A percentile compares a stretch with the other conserved stretches of the same genome.
Evolutionary conservation across 78 protist species (phyloP).

Genomic region (Bodo saltans): DNA sequence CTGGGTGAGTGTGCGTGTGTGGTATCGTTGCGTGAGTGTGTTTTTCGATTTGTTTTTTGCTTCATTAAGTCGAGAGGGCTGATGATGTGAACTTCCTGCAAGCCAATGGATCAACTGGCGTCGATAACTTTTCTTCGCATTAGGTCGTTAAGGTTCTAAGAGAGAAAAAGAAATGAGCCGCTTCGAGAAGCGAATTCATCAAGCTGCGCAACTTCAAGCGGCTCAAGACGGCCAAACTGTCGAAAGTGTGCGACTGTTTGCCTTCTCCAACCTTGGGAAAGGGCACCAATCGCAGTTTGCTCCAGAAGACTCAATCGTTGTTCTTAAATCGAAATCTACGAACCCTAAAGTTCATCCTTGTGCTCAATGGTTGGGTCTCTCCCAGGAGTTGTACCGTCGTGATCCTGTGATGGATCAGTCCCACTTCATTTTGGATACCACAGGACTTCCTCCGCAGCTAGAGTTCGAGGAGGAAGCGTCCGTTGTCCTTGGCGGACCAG

Average conservation of each 20-base stretch:
- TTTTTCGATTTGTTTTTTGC: no score
- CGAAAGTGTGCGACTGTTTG: not conserved
- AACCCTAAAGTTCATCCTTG: not conserved
- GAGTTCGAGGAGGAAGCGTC: not conserved
- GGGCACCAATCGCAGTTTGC: not conserved
- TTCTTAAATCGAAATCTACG: not conserved
- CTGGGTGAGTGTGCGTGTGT: no score
- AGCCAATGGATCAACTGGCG: no score
- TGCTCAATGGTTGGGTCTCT: not conserved
- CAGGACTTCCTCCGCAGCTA: not conserved
- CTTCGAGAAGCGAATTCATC: not conserved
- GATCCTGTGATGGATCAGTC: not conserved
- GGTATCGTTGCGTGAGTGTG: no score
- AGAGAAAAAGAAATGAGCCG: not conserved
- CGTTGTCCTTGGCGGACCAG: not conserved
- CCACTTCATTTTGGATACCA: not conserved
- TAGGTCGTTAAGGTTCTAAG: no score
- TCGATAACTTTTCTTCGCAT: no score
- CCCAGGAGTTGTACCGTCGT: not conserved
- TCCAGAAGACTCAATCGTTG: not conserved
- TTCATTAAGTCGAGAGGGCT: no score
- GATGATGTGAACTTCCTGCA: no score
- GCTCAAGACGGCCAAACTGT: not conserved
- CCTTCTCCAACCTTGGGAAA: not conserved
- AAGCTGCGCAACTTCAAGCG: no score